Percentiles rank a stretch among this genome's conserved stretches.
These are phyloP conservation scores for Panicum miliaceum DNA, from an alignment of 176 grass and related monocot species.

Conservation along the genomic window DNA sequence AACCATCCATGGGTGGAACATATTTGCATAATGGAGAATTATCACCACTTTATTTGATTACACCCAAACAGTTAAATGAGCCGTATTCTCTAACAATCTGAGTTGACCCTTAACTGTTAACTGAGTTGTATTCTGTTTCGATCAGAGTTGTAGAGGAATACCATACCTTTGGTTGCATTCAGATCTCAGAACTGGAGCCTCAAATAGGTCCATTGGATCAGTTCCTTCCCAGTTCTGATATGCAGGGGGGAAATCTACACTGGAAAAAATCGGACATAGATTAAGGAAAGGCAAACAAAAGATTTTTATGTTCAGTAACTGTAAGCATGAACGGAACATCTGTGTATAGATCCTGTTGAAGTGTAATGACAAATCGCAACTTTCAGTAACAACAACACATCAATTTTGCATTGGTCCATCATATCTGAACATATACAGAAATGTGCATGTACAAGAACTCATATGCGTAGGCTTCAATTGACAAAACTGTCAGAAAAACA, in stretches of 20 bases:
- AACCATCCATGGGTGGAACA: slow-evolving; percentile 1
- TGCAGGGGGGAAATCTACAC: slow-evolving; percentile 89
- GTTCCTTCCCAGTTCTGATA: slow-evolving; percentile 96
- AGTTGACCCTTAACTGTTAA: background rate
- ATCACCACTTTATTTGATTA: background rate
- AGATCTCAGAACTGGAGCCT: slow-evolving; percentile 84
- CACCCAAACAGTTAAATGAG: slow-evolving; percentile 18
- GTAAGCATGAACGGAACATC: background rate
- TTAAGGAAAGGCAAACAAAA: slow-evolving; percentile 24
- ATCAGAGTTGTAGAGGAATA: slow-evolving; percentile 22
- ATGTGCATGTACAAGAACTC: background rate
- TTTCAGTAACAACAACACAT: slow-evolving; percentile 6
- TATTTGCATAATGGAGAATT: slow-evolving; percentile 19
- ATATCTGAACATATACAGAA: slow-evolving; percentile 28
- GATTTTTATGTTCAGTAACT: background rate
- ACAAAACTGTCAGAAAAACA: slow-evolving; percentile 1
- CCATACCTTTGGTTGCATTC: slow-evolving; percentile 92
- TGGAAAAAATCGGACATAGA: slow-evolving; percentile 40
- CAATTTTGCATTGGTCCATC: background rate
- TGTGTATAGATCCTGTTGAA: slow-evolving; percentile 18
- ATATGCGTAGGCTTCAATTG: background rate
- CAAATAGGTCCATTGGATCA: slow-evolving; percentile 91
- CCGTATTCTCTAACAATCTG: background rate
- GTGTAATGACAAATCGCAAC: background rate
- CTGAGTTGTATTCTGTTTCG: background rate